Conservation (phyloP, 768 basidiomycete genomes). For the Tricholoma hemisulphureum region DNA sequence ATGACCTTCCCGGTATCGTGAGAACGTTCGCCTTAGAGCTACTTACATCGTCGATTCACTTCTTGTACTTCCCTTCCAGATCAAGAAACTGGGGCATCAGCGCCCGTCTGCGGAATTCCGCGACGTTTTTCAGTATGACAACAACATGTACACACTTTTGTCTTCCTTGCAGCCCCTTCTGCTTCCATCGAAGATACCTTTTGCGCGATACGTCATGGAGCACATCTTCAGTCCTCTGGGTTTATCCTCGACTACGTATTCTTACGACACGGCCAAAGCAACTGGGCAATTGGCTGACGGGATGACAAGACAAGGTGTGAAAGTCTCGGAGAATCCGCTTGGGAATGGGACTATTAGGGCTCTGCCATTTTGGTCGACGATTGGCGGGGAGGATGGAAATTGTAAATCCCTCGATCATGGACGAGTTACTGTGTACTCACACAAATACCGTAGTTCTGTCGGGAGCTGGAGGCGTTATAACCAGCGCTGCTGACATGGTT, state of each 20-base stretch:
- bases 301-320: conserved; percentile 16
- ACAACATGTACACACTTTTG: conserved; percentile 28
- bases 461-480: conserved; percentile 30
- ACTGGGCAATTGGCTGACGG: conserved; percentile 25
- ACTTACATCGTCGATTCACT: not conserved
- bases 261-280: conserved; percentile 21
- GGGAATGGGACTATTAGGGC: conserved; percentile 11
- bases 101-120: conserved; percentile 31
- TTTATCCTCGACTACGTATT: conserved; percentile 30
- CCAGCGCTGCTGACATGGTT: conserved; percentile 26
- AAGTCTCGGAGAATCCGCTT: conserved; percentile 21
- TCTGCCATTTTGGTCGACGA: conserved; percentile 19
- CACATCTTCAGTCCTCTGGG: conserved; percentile 28
- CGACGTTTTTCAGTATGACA: conserved; percentile 27
- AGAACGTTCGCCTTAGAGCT: not conserved
- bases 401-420: conserved; percentile 19
- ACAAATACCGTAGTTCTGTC: conserved; percentile 19
- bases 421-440: not conserved
- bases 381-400: conserved; percentile 24
- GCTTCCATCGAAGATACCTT: conserved; percentile 16
- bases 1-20: conserved; percentile 8
- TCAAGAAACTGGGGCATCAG: conserved; percentile 21
- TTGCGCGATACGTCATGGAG: conserved; percentile 26
- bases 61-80: not conserved
- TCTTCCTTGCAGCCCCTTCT: conserved; percentile 23